A percentile compares a stretch with the other conserved stretches of the same genome.
phyloP scores from a whole-genome alignment of 208 protist species.

The Wallacemonas sp. region DNA sequence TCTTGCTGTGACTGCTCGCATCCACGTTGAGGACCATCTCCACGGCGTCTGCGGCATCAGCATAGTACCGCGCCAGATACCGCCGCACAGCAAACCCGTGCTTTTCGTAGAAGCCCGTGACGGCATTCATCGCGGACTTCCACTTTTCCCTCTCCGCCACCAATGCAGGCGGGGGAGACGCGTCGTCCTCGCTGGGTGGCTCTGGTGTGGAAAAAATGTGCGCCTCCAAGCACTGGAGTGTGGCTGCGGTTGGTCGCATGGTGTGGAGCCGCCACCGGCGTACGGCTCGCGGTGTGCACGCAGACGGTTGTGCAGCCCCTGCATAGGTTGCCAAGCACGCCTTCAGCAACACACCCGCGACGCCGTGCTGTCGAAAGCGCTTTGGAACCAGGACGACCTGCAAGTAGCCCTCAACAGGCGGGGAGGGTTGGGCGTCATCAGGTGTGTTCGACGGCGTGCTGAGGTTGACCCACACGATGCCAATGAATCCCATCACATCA shows the following conservation, averaged over 20 bases:
- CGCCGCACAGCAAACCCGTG: conserved; percentile 54
- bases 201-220: background rate
- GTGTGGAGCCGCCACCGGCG: conserved; percentile 75
- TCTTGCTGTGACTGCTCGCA: no score
- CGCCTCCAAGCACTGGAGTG: conserved; percentile 25
- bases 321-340: conserved; percentile 15
- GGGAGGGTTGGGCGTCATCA: background rate
- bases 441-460: conserved; percentile 2
- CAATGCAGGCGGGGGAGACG: no score
- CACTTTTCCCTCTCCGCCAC: background rate
- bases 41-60: conserved; percentile 45
- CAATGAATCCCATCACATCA: conserved; percentile 50
- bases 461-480: conserved; percentile 72
- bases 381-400: conserved; percentile 60
- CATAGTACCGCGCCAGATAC: conserved; percentile 62
- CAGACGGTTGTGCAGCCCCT: background rate
- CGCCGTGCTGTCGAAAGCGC: conserved; percentile 29
- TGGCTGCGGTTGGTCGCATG: conserved; percentile 27
- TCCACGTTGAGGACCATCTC: conserved; percentile 72
- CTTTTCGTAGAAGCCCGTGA: conserved; percentile 45
- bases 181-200: background rate
- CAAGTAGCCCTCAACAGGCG: conserved; percentile 70
- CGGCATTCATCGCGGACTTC: conserved; percentile 15
- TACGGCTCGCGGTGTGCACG: conserved; percentile 15
- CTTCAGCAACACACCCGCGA: conserved; percentile 41